These are phyloP conservation scores for Umbelopsis vinacea DNA, from an alignment of 192 early-diverging fungal genomes.

Conservation along the genomic window DNA sequence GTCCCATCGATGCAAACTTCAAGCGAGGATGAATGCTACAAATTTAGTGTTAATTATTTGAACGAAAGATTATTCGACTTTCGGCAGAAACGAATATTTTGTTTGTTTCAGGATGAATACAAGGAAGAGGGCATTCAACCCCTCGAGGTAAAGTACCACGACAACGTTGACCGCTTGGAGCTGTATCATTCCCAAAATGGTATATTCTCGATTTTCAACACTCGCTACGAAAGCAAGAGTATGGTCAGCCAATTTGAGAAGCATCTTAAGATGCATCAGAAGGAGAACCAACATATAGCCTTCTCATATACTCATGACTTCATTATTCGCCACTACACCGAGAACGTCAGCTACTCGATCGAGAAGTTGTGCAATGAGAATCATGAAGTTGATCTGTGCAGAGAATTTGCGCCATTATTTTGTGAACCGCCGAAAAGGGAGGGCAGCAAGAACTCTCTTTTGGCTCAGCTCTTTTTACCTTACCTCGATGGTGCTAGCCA, in stretches of 20 bases:
- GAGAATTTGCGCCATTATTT: background rate
- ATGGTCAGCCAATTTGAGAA: background rate
- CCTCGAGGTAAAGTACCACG: conserved; percentile 58
- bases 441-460: background rate
- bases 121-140: conserved; percentile 64
- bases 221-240: conserved; percentile 40
- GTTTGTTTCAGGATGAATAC: conserved; percentile 61
- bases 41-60: conserved; percentile 77
- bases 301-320: background rate
- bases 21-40: conserved; percentile 56
- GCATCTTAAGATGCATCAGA: background rate
- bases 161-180: conserved; percentile 64
- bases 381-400: background rate
- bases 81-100: conserved; percentile 67
- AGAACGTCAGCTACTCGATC: background rate
- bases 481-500: no score
- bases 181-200: conserved; percentile 70
- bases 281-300: background rate
- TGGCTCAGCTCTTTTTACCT: background rate
- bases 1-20: conserved; percentile 33
- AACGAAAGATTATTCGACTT: conserved; percentile 83
- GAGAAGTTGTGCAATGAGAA: background rate
- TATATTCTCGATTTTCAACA: conserved; percentile 60
- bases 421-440: background rate
- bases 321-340: background rate